Evolutionary conservation across 805 yeast genomes (phyloP).

Genomic region (Spathaspora boniae): DNA sequence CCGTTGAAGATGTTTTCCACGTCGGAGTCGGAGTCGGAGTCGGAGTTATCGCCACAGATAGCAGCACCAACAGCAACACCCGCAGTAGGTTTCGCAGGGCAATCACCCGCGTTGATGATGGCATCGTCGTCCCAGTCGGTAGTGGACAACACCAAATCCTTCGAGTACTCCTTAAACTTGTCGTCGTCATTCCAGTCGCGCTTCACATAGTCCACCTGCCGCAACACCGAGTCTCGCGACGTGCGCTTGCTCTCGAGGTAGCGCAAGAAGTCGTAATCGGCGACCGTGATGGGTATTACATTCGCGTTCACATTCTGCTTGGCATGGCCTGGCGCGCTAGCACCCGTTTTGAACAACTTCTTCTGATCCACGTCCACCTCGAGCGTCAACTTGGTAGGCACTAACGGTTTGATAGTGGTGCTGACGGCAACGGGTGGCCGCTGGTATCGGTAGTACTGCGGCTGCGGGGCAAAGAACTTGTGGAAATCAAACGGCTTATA

Average conservation of each 20-base stretch:
- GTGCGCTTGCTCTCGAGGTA: conserved; percentile 18
- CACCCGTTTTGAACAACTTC: conserved; percentile 43
- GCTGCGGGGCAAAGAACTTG: conserved; percentile 59
- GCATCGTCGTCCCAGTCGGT: conserved; percentile 76
- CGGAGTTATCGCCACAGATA: conserved; percentile 13
- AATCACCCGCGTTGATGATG: conserved; percentile 49
- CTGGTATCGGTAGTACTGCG: conserved; percentile 51
- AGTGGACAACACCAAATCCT: conserved; percentile 61
- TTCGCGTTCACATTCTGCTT: conserved; percentile 6
- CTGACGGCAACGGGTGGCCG: conserved; percentile 41
- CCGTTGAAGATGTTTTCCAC: conserved; percentile 81
- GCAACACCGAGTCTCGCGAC: conserved; percentile 13
- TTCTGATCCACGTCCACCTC: conserved; percentile 65
- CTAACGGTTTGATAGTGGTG: conserved; percentile 38
- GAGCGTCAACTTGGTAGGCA: conserved; percentile 57
- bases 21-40: conserved; percentile 45
- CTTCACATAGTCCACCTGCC: conserved; percentile 28
- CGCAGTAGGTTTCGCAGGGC: conserved; percentile 9
- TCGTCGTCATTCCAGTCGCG: conserved; percentile 34
- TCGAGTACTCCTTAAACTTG: conserved; percentile 41
- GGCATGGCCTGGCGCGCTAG: conserved; percentile 6
- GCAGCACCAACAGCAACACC: conserved; percentile 9
- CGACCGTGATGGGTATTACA: conserved; percentile 21
- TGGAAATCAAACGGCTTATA: conserved; percentile 62
- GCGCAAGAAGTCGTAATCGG: conserved; percentile 30